phyloP scores from a whole-genome alignment of 805 yeast species.

The Sugiyamaella smithiae region DNA sequence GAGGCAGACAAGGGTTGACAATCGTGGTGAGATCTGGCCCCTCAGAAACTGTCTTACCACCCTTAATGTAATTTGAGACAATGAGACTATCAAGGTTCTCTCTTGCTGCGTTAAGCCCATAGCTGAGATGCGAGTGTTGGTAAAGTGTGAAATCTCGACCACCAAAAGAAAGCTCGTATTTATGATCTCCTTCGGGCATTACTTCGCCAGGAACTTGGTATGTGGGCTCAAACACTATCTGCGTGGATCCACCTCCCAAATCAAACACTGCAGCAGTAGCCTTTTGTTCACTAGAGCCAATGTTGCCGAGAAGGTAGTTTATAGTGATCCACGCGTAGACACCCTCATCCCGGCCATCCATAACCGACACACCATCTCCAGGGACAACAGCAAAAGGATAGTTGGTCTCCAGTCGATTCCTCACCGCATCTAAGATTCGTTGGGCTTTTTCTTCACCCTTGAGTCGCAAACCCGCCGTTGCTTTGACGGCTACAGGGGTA shows the following conservation, averaged over 20 bases:
- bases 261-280: constrained; percentile 98
- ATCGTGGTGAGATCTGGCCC: constrained; percentile 37
- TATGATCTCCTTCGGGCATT: constrained; percentile 85
- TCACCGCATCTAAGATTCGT: constrained; percentile 72
- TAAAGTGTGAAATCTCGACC: constrained; percentile 75
- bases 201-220: constrained; percentile 45
- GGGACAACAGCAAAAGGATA: constrained; percentile 92
- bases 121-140: constrained; percentile 93
- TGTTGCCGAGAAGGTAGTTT: constrained; percentile 88
- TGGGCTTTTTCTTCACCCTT: constrained; percentile 73
- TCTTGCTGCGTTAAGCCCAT: constrained; percentile 94
- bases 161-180: constrained; percentile 76
- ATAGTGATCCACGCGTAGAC: constrained; percentile 99
- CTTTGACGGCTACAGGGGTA: constrained; percentile 94
- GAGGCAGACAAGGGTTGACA: constrained; percentile 85
- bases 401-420: constrained; percentile 66
- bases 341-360: constrained; percentile 98
- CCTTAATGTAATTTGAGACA: constrained; percentile 43
- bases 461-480: constrained; percentile 93
- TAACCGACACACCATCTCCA: constrained; percentile 82
- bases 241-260: constrained; percentile 98
- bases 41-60: neutral
- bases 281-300: constrained; percentile 66
- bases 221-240: constrained; percentile 96
- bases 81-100: constrained; percentile 69